These are phyloP conservation scores for Maudiozyma saulgeensis DNA, from an alignment of 805 yeast species.

Conservation along the genomic window DNA sequence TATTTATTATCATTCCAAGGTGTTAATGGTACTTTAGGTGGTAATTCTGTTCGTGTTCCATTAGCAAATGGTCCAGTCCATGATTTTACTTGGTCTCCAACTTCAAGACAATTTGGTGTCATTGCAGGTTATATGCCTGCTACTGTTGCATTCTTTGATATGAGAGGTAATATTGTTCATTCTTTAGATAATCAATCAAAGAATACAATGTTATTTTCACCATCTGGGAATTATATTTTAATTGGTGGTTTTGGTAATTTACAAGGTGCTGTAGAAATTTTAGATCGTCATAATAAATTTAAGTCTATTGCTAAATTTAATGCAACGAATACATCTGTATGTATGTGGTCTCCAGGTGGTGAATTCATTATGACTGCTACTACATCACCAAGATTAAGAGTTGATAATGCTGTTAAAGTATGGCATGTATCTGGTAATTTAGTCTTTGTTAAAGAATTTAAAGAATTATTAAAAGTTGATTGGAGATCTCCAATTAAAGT, in stretches of 20 bases:
- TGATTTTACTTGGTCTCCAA: conserved; percentile 95
- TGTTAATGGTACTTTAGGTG: conserved; percentile 70
- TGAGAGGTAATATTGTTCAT: conserved; percentile 81
- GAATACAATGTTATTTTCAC: conserved; percentile 85
- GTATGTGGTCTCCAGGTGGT: conserved; percentile 98
- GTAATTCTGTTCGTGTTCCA: conserved; percentile 79
- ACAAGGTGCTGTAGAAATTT: conserved; percentile 91
- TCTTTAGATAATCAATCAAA: conserved; percentile 79
- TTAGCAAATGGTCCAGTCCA: conserved; percentile 93
- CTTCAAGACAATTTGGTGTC: conserved; percentile 93
- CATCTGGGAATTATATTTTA: conserved; percentile 82
- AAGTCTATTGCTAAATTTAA: conserved; percentile 69
- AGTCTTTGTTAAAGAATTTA: conserved; percentile 66
- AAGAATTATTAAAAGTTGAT: conserved; percentile 67
- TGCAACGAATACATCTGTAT: conserved; percentile 91
- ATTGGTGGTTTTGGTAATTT: conserved; percentile 97
- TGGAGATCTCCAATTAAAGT: conserved; percentile 58
- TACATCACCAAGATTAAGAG: conserved; percentile 92
- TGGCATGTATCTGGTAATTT: conserved; percentile 89
- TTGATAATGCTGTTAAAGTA: conserved; percentile 86
- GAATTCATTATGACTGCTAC: conserved; percentile 89
- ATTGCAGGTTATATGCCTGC: conserved; percentile 98
- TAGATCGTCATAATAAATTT: conserved; percentile 84
- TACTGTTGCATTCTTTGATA: conserved; percentile 85
- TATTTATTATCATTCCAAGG: conserved; percentile 50